These are phyloP conservation scores for Scheffersomyces titani DNA, from an alignment of 1,139 yeast species.

Conservation along the genomic window DNA sequence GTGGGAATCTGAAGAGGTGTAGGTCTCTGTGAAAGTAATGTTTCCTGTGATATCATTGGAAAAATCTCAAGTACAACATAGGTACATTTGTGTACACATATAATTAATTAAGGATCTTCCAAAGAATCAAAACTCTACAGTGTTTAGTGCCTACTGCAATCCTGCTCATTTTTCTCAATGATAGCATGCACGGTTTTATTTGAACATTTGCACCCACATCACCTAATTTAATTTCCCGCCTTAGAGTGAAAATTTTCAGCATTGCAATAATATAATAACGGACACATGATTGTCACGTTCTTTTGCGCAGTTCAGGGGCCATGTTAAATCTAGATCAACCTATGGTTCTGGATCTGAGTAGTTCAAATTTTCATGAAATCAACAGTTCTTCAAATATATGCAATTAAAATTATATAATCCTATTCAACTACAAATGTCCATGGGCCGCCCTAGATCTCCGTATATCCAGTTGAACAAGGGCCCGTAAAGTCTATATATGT, in stretches of 20 bases:
- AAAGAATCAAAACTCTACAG: too few relatives aligned
- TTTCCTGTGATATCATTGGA: neutral
- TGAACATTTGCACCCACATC: neutral
- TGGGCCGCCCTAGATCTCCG: slow-evolving; percentile 24
- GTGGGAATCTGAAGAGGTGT: neutral
- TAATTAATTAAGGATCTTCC: too few relatives aligned
- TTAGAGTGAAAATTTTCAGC: neutral
- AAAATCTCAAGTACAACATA: too few relatives aligned
- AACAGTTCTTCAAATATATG: neutral
- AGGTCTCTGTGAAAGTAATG: too few relatives aligned
- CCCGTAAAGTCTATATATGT: slow-evolving; percentile 23
- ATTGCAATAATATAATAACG: neutral
- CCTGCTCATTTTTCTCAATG: too few relatives aligned
- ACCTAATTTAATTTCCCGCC: neutral
- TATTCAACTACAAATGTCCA: neutral
- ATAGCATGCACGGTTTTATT: neutral
- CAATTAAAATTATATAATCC: too few relatives aligned
- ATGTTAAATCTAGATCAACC: neutral
- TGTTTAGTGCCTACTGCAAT: neutral
- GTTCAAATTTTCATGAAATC: too few relatives aligned
- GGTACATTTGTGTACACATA: too few relatives aligned
- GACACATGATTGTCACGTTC: neutral
- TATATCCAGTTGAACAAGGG: slow-evolving; percentile 36
- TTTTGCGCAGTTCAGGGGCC: neutral
- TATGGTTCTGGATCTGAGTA: neutral